Evolutionary conservation across 306 rosid genomes (phyloP).

Genomic region (Dicorynia guianensis): DNA sequence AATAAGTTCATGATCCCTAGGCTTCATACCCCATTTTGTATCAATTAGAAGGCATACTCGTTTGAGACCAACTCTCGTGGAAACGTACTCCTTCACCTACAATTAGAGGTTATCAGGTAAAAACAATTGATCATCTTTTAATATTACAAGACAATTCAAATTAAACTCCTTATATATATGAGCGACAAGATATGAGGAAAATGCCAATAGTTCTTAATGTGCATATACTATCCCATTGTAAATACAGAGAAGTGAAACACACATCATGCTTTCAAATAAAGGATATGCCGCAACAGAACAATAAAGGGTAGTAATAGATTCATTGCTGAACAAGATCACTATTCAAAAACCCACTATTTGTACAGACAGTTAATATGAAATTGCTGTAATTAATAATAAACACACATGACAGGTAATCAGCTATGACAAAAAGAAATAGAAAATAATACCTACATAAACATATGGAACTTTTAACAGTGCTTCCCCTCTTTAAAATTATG

Average conservation of each 20-base stretch:
- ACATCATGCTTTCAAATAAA: neutral
- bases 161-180: neutral
- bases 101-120: slow-evolving; percentile 31
- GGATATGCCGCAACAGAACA: slow-evolving; percentile 9
- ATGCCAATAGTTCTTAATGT: neutral
- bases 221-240: neutral
- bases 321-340: neutral
- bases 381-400: neutral
- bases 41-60: slow-evolving; percentile 90
- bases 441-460: neutral
- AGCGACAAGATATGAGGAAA: slow-evolving; percentile 20
- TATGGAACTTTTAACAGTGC: neutral
- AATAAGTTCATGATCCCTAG: slow-evolving; percentile 88
- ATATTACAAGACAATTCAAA: slow-evolving; percentile 11
- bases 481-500: neutral
- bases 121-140: slow-evolving; percentile 6
- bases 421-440: neutral
- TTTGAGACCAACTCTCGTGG: slow-evolving; percentile 82
- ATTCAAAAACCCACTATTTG: neutral
- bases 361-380: neutral
- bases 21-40: slow-evolving; percentile 98
- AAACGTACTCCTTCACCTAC: slow-evolving; percentile 93
- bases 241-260: neutral
- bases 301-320: neutral
- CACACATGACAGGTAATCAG: neutral